Conservation (phyloP, 164 flowering plant genomes). For the Kingdonia uniflora region DNA sequence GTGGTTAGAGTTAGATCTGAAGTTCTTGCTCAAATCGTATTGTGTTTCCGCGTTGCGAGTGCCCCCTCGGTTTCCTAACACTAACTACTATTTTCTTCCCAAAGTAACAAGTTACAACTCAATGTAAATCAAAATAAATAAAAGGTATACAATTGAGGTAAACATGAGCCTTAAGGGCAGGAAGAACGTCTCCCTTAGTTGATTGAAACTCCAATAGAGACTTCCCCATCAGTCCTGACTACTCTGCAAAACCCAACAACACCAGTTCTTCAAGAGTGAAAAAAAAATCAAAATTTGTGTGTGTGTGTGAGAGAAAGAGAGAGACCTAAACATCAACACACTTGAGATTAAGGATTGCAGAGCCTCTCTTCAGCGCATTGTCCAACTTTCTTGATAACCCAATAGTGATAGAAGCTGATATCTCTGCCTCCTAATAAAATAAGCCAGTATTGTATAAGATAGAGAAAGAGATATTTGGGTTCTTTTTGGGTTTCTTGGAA, state of each 20-base stretch:
- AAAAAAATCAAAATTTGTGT: not conserved
- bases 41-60: too few relatives aligned
- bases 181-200: constrained; percentile 95
- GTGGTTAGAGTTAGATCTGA: not conserved
- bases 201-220: constrained; percentile 88
- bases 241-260: not conserved
- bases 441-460: too few relatives aligned
- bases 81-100: too few relatives aligned
- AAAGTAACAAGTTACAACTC: too few relatives aligned
- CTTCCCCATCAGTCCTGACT: constrained; percentile 96
- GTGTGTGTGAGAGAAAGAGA: not conserved
- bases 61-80: not conserved
- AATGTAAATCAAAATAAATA: not conserved
- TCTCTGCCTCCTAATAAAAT: constrained; percentile 98
- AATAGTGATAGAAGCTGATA: constrained; percentile 59
- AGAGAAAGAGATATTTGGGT: too few relatives aligned
- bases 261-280: constrained; percentile 5
- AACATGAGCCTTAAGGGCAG: constrained; percentile 77
- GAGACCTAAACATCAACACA: constrained; percentile 86
- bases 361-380: constrained; percentile 70
- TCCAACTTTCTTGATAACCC: constrained; percentile 63
- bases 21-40: too few relatives aligned
- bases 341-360: constrained; percentile 80
- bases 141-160: too few relatives aligned
- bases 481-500: too few relatives aligned